Percentiles rank a stretch among this genome's conserved stretches.
Conservation (phyloP, 2,329 filamentous ascomycete species). For the Fusarium sarcochroum region DNA sequence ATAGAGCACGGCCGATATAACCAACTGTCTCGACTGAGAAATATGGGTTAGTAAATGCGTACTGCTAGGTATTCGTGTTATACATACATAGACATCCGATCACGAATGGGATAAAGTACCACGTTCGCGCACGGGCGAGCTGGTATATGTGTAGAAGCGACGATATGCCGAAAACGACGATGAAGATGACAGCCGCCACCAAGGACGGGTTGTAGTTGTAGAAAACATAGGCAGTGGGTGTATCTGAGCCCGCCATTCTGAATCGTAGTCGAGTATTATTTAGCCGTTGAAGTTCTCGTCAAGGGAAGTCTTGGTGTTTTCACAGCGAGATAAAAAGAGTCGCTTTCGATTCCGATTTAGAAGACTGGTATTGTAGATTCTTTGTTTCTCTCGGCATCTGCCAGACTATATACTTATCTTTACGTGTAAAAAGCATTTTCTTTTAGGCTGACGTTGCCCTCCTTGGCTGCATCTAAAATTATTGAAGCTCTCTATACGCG, state of each 20-base stretch:
- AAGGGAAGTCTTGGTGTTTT: conserved; percentile 3
- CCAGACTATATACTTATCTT: conserved; percentile 36
- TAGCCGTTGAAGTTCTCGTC: conserved; percentile 3
- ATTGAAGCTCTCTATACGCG: conserved; percentile 31
- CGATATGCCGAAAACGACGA: conserved; percentile 57
- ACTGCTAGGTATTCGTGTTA: too few species aligned
- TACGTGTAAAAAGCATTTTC: conserved; percentile 10
- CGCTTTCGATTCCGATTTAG: background rate
- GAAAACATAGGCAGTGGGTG: conserved; percentile 36
- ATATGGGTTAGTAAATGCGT: background rate
- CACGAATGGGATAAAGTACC: conserved; percentile 67
- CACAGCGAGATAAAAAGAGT: background rate
- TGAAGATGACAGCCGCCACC: conserved; percentile 59
- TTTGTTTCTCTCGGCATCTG: background rate
- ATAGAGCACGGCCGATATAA: conserved; percentile 66
- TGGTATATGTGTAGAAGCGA: conserved; percentile 58
- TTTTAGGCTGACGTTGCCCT: background rate
- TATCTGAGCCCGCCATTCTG: conserved; percentile 36
- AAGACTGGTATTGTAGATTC: background rate
- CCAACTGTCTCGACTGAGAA: conserved; percentile 48
- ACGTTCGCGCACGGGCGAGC: conserved; percentile 58
- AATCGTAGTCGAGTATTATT: background rate
- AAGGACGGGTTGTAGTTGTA: conserved; percentile 66
- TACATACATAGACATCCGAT: conserved; percentile 66
- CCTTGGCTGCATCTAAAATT: conserved; percentile 1